Conservation (phyloP, 2,329 filamentous ascomycete genomes). For the Penicillium concentricum region DNA sequence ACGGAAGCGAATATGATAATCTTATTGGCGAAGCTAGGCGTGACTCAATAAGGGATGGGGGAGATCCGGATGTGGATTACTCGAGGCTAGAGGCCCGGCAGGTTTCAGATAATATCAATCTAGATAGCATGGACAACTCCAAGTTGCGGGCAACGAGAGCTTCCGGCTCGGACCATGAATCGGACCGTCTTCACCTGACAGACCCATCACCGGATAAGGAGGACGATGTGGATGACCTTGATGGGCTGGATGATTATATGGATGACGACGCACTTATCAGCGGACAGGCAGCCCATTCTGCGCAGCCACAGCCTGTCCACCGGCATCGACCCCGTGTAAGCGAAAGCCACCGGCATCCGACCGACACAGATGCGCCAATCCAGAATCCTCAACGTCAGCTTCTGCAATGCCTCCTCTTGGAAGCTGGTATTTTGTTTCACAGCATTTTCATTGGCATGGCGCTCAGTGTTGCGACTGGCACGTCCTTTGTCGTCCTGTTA, state of each 20-base stretch:
- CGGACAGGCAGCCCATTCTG: conserved; percentile 10
- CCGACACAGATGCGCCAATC: conserved; percentile 35
- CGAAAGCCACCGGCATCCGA: conserved; percentile 22
- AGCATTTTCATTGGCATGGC: conserved; percentile 87
- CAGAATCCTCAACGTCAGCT: conserved; percentile 65
- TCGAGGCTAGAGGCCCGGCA: conserved; percentile 20
- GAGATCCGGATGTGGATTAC: conserved; percentile 23
- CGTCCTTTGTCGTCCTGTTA: conserved; percentile 75
- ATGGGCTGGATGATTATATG: conserved; percentile 48
- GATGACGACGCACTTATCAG: conserved; percentile 23
- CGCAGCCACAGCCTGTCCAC: conserved; percentile 11
- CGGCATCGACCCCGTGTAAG: conserved; percentile 12
- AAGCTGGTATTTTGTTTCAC: conserved; percentile 82
- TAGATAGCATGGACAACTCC: conserved; percentile 16
- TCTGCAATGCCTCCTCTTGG: conserved; percentile 74
- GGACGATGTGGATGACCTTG: conserved; percentile 54
- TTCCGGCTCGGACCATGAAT: conserved; percentile 20
- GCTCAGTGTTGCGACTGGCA: conserved; percentile 75
- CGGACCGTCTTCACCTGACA: conserved; percentile 15
- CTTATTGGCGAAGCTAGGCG: conserved; percentile 33
- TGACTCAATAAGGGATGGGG: conserved; percentile 20
- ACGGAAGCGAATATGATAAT: conserved; percentile 54
- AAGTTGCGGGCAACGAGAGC: conserved; percentile 2
- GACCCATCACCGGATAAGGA: conserved; percentile 48
- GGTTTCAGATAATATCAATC: conserved; percentile 21